A percentile compares a stretch with the other conserved stretches of the same genome.
phyloP scores from a whole-genome alignment of 805 yeast genomes.

The Brettanomyces sp. region DNA sequence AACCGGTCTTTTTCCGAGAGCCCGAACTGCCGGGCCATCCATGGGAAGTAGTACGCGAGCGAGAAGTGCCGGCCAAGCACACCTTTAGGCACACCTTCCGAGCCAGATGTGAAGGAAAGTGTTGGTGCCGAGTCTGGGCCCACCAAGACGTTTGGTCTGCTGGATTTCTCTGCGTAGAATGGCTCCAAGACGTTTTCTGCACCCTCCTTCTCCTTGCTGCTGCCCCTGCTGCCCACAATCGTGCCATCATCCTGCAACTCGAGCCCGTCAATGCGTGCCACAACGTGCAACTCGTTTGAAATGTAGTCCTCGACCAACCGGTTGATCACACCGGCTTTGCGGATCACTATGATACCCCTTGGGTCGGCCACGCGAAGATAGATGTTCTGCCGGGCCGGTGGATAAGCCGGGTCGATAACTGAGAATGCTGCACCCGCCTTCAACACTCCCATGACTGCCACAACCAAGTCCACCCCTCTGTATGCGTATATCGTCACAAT shows the following conservation, averaged over 20 bases:
- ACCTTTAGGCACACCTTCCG: conserved; percentile 98
- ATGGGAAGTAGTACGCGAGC: conserved; percentile 92
- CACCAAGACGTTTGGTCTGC: conserved; percentile 79
- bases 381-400: conserved; percentile 94
- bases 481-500: conserved; percentile 97
- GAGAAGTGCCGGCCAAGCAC: conserved; percentile 97
- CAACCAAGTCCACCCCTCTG: conserved; percentile 93
- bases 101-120: conserved; percentile 90
- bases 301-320: conserved; percentile 73
- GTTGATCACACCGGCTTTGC: conserved; percentile 81
- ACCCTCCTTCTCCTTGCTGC: conserved; percentile 19
- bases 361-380: conserved; percentile 93
- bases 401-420: conserved; percentile 98
- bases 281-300: conserved; percentile 57
- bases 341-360: conserved; percentile 77
- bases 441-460: conserved; percentile 94
- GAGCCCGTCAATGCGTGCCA: conserved; percentile 67
- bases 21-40: conserved; percentile 90
- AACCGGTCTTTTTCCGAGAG: conserved; percentile 74
- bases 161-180: conserved; percentile 36
- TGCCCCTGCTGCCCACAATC: conserved; percentile 48
- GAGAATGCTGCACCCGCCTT: conserved; percentile 99
- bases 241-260: conserved; percentile 71
- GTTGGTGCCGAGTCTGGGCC: conserved; percentile 99
- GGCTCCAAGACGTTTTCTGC: conserved; percentile 39